A percentile compares a stretch with the other conserved stretches of the same genome.
Conservation (phyloP, 768 basidiomycete genomes). For the Macrolepiota albuminosa region DNA sequence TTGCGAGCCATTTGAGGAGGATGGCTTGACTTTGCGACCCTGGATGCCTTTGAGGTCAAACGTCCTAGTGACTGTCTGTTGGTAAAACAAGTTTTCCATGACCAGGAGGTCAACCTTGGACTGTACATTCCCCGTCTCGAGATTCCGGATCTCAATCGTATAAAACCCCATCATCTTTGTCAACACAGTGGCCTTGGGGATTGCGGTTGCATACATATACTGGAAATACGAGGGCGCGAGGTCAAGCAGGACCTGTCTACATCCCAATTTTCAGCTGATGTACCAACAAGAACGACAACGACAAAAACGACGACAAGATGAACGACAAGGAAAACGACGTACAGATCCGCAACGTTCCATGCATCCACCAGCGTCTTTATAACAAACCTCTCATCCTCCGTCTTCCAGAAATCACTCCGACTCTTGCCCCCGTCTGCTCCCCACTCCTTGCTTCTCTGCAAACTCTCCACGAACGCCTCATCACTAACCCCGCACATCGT, state of each 20-base stretch:
- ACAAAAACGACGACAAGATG: neutral
- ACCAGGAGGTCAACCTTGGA: constrained; percentile 72
- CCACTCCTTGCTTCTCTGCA: constrained; percentile 62
- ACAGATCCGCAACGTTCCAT: constrained; percentile 86
- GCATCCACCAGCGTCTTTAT: constrained; percentile 84
- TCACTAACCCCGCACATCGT: constrained; percentile 67
- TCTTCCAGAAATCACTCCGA: constrained; percentile 79
- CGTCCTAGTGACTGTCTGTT: constrained; percentile 59
- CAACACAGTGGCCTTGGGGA: constrained; percentile 54
- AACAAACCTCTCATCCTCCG: constrained; percentile 69
- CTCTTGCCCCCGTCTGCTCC: constrained; percentile 79
- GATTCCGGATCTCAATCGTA: constrained; percentile 69
- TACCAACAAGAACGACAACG: neutral
- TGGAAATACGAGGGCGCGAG: constrained; percentile 75
- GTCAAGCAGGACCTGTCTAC: constrained; percentile 73
- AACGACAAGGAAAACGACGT: constrained; percentile 23
- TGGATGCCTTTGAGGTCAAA: constrained; percentile 86
- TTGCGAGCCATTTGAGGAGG: constrained; percentile 22
- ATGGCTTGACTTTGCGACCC: constrained; percentile 62
- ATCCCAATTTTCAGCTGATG: neutral
- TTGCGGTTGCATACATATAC: constrained; percentile 68
- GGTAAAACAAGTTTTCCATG: constrained; percentile 83
- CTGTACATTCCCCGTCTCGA: constrained; percentile 61
- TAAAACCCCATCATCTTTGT: constrained; percentile 83
- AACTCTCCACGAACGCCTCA: constrained; percentile 52